Evolutionary conservation across 2,329 filamentous ascomycete species (phyloP), one percentile per base, ranked within the genome.

Genomic region (Cladorrhinum sp.): DNA sequence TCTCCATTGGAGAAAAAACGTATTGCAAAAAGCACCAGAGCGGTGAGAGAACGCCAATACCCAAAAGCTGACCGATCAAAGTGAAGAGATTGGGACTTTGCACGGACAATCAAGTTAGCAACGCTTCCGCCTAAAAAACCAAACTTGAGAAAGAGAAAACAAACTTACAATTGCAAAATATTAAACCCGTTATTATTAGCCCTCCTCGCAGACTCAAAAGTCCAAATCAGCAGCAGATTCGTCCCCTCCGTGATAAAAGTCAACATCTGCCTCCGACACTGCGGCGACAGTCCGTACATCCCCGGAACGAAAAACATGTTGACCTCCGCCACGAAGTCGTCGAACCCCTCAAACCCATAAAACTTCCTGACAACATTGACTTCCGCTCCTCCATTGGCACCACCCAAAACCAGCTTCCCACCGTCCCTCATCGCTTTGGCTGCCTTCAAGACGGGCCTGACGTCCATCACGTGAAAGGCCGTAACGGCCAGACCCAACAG

Each of bases 1-100:
- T 60, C 16, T 62, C 62, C 50, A 67, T 56, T 20, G 64, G 64
- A 14, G 62, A 61, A 33, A 65, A 23, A 33, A 46, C 14, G 60
- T 67, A 67, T 56, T 67, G 64, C 2, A 65, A 39, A 49, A 63
- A 56, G 56, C 57, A 62, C 61, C 65, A 67, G 30, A 64, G 5
- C 2, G 64, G 64, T 2, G 55, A 20, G 18, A 63, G 24, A 42
- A 61, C 20, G 42, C 59, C 65, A 5, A 65, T 55, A 46, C 64
- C 62, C 30, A 65, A 1, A 28, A 65, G 8, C 18, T 67, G 65
- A 33, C 61, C 57, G n/a, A 55, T 24, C 42, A 58, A n/a, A 33
- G 55, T 21, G 54, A 64, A 66, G 14, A 67, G 14, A 30, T 30
- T 53, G 14, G 65, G 64, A 10, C 64, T n/a, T n/a, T 65, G 26